Evolutionary conservation across 106 monocot genomes (phyloP), one percentile per base, ranked within the genome.

Genomic region (Dendrobium catenatum): DNA sequence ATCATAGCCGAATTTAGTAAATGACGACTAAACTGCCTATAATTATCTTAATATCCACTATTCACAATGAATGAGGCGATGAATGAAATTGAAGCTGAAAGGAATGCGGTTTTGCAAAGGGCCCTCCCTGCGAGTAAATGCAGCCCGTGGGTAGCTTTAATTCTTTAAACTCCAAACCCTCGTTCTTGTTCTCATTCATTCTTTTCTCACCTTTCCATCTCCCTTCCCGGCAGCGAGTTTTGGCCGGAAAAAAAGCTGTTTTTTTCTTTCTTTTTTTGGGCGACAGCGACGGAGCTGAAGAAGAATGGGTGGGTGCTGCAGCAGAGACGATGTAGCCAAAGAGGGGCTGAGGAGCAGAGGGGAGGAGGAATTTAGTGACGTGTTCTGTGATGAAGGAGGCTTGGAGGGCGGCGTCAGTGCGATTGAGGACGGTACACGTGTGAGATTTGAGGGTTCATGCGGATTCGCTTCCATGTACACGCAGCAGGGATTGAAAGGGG

Each of bases 401-500:
- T 64, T 66, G 43, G 83, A 80, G 1, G 55, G 13, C 2, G 41
- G 17, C 42, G 4, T 41, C 9, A 72, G 64, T 40, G 58, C 2
- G 26, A 79, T 40, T 0, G 61, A 83, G 9, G 86, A 81, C 26
- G 84, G 79, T 5, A 66, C 82, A 5, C 86, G 84, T 43, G 79
- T 84, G 79, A 76, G 84, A 59, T 29, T 82, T 42, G 68, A 72
- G 26, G 90, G 88, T 2, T 86, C 86, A 43, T 84, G 82, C 31
- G 33, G 54, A 27, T 79, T 82, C 24, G 84, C 82, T 13, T 88
- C 88, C 31, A 86, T 91, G 90, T 80, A 54, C 78, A 82, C 90
- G 55, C 86, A 86, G 59, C 90, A 91, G 76, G 90, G 90, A 6
- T 81, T 82, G 84, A 91, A 91, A 77, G 90, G 90, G 66, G 82